phyloP scores from a whole-genome alignment of 257 asterid genomes.

The Rubia yunnanensis region DNA sequence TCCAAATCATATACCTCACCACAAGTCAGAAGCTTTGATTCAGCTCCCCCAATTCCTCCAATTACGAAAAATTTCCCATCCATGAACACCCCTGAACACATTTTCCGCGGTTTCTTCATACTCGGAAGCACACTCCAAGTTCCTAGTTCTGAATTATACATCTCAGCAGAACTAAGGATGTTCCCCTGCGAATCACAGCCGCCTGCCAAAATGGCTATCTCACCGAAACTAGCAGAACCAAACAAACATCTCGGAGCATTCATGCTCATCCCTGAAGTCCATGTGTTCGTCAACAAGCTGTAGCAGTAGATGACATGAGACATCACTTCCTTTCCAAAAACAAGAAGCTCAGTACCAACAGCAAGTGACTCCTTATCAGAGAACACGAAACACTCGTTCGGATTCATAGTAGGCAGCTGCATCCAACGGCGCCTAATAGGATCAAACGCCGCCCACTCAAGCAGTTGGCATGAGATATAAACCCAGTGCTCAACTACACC shows the following conservation, averaged over 20 bases:
- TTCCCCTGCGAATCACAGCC: conserved; percentile 58
- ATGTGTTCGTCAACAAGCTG: conserved; percentile 69
- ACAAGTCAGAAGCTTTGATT: conserved; percentile 36
- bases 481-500: conserved; percentile 92
- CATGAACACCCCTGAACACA: conserved; percentile 88
- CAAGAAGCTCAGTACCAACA: conserved; percentile 93
- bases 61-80: conserved; percentile 60
- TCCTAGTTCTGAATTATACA: conserved; percentile 37
- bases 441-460: conserved; percentile 97
- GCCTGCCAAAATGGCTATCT: conserved; percentile 81
- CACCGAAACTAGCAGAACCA: conserved; percentile 88
- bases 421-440: conserved; percentile 85
- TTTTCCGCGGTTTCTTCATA: conserved; percentile 70
- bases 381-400: conserved; percentile 58
- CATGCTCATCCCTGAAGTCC: conserved; percentile 86
- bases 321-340: conserved; percentile 65
- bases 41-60: conserved; percentile 59
- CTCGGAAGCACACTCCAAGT: conserved; percentile 55
- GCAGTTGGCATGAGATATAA: conserved; percentile 82
- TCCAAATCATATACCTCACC: conserved; percentile 45
- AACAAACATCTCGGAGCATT: conserved; percentile 66
- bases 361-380: conserved; percentile 94
- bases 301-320: conserved; percentile 67
- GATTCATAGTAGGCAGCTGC: conserved; percentile 66
- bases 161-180: conserved; percentile 54